phyloP scores from a whole-genome alignment of 305 asterid genomes.

The Galium porrigens region DNA sequence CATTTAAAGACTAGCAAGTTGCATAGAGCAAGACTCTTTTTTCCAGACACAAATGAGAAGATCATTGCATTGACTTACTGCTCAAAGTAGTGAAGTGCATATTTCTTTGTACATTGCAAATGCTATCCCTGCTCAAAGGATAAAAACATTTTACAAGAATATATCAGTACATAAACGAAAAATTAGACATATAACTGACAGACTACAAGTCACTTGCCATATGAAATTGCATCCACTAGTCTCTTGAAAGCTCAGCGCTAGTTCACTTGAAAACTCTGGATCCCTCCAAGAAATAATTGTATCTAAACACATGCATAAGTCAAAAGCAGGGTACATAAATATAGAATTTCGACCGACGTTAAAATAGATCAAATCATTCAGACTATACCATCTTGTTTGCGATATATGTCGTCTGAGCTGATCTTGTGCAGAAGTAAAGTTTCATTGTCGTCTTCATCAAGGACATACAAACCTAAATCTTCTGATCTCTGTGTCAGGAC shows the following conservation, averaged over 20 bases:
- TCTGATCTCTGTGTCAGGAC: slow-evolving; percentile 70
- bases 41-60: background rate
- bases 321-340: background rate
- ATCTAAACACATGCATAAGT: slow-evolving; percentile 30
- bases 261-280: slow-evolving; percentile 75
- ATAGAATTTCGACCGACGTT: background rate
- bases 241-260: slow-evolving; percentile 99
- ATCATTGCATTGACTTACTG: slow-evolving; percentile 43
- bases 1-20: background rate
- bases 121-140: slow-evolving; percentile 55
- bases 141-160: slow-evolving; percentile 10
- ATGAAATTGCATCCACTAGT: slow-evolving; percentile 79
- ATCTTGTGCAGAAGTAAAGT: slow-evolving; percentile 77
- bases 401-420: slow-evolving; percentile 83
- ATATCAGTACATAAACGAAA: background rate
- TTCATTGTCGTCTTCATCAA: slow-evolving; percentile 85
- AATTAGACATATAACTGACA: background rate
- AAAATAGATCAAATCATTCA: background rate
- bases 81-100: slow-evolving; percentile 59
- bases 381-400: slow-evolving; percentile 80
- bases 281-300: slow-evolving; percentile 98
- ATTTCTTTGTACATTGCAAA: slow-evolving; percentile 74
- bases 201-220: slow-evolving; percentile 53
- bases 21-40: background rate
- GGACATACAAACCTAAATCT: slow-evolving; percentile 66